Evolutionary conservation across 208 protist genomes (phyloP).

Genomic region (Wallacemonas sp.): DNA sequence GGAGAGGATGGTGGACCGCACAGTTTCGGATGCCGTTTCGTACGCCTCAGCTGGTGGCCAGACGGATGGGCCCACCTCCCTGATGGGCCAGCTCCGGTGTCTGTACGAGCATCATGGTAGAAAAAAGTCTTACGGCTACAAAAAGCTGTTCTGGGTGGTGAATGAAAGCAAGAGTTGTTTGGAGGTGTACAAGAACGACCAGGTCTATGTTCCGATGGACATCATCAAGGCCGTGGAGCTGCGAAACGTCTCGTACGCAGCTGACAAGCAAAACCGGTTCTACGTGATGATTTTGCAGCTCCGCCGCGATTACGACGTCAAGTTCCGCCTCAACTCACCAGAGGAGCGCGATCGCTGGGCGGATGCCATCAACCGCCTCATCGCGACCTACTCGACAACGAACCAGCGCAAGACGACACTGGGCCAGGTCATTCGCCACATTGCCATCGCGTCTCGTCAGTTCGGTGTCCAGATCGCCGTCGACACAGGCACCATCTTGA

Average conservation of each 20-base stretch:
- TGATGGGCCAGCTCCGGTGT: constrained; percentile 79
- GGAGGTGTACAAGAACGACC: constrained; percentile 89
- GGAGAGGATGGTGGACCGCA: constrained; percentile 7
- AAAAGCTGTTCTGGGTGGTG: constrained; percentile 85
- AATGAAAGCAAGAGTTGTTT: constrained; percentile 48
- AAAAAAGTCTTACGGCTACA: constrained; percentile 50
- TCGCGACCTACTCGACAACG: constrained; percentile 58
- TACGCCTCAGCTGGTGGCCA: neutral
- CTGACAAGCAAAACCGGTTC: constrained; percentile 83
- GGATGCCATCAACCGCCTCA: constrained; percentile 66
- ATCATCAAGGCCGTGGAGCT: constrained; percentile 56
- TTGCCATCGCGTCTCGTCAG: constrained; percentile 36
- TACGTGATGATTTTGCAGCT: constrained; percentile 71
- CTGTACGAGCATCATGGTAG: constrained; percentile 45
- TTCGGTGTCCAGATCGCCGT: constrained; percentile 72
- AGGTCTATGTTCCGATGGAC: constrained; percentile 53
- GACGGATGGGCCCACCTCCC: neutral
- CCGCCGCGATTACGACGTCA: constrained; percentile 40
- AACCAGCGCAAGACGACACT: constrained; percentile 66
- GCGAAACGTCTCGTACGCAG: constrained; percentile 64
- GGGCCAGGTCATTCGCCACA: constrained; percentile 46
- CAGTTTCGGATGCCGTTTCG: neutral
- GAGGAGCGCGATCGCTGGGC: constrained; percentile 77
- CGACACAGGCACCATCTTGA: constrained; percentile 43
- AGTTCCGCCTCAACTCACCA: constrained; percentile 67